phyloP scores from a whole-genome alignment of 495 filamentous ascomycete genomes.

The Patellaria atrata region DNA sequence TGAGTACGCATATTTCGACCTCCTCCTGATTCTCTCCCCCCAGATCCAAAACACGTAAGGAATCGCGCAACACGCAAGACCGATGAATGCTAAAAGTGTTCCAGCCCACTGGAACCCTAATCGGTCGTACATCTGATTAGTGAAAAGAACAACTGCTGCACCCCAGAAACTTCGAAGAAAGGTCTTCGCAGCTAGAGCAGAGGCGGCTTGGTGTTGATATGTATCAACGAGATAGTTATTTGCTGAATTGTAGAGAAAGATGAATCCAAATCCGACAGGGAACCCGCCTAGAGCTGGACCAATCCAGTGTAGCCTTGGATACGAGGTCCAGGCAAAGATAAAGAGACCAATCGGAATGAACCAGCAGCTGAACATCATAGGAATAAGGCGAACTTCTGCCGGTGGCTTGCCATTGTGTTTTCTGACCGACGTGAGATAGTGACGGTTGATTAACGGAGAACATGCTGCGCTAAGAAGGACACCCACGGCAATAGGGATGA shows the following conservation, averaged over 20 bases:
- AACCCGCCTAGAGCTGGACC: slow-evolving; percentile 60
- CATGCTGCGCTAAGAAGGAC: slow-evolving; percentile 50
- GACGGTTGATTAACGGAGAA: slow-evolving; percentile 58
- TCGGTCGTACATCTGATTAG: slow-evolving; percentile 50
- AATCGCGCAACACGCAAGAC: slow-evolving; percentile 57
- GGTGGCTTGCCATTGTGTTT: slow-evolving; percentile 55
- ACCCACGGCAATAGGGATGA: slow-evolving; percentile 58
- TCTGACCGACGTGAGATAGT: slow-evolving; percentile 48
- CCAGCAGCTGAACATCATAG: slow-evolving; percentile 80
- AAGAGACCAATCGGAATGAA: slow-evolving; percentile 62
- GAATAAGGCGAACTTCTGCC: slow-evolving; percentile 60
- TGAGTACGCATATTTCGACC: slow-evolving; percentile 51
- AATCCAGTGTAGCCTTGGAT: slow-evolving; percentile 48
- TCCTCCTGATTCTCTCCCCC: slow-evolving; percentile 49
- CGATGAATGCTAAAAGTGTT: slow-evolving; percentile 54
- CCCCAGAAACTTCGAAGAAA: slow-evolving; percentile 70
- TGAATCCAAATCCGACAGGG: slow-evolving; percentile 72
- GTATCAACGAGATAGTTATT: slow-evolving; percentile 77
- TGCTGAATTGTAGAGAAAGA: slow-evolving; percentile 72
- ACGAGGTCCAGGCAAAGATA: slow-evolving; percentile 76
- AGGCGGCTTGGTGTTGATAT: slow-evolving; percentile 75
- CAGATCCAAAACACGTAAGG: slow-evolving; percentile 65
- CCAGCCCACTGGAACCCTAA: slow-evolving; percentile 66
- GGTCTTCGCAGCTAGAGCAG: slow-evolving; percentile 72
- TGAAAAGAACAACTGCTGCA: slow-evolving; percentile 60